Evolutionary conservation across 108 stramenopile genomes (phyloP), one percentile per base, ranked within the genome.

Genomic region (Fistulifera solaris): DNA sequence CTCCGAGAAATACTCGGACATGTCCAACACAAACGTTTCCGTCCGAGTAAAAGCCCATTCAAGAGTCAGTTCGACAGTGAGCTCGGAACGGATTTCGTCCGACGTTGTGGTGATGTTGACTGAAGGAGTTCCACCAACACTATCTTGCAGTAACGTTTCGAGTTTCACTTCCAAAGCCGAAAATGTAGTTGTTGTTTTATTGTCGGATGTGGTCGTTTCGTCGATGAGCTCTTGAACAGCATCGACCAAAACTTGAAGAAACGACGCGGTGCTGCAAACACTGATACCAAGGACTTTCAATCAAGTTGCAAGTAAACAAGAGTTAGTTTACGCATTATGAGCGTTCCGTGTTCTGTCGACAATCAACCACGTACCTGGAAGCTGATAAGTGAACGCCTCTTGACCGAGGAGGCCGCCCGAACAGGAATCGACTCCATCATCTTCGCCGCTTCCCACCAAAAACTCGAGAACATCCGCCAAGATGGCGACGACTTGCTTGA

Each of bases 401-500:
- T 24, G 10, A n/a, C 70, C 70, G 22, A 71, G 59, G 18, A 71
- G 48, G 16, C 70, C 70, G n/a, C 64, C 70, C 14, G 70, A 65
- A 38, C 70, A 71, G 17, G 70, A 71, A 17, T 65, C 63, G 16
- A 71, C 64, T 35, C 52, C 51, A 27, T 65, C 70, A 42, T 48
- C 42, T 35, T 35, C 31, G 31, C 8, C 8, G 31, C 31, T 35
- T 17, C 70, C 70, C 25, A 65, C 59, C 17, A 71, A 51, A 15
- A 71, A 54, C 28, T 48, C 55, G 22, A 65, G 25, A 17, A 59
- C 58, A 24, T 46, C 21, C 17, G 58, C 17, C 40, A 71, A 28
- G 16, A 65, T 38, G 2, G 63, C 25, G 27, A 71, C 53, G 12
- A 65, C 56, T 41, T 71, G 63, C 55, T 51, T 27, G 55, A 65